Evolutionary conservation across 2,329 filamentous ascomycete genomes (phyloP).

Genomic region (Cytospora leucostoma): DNA sequence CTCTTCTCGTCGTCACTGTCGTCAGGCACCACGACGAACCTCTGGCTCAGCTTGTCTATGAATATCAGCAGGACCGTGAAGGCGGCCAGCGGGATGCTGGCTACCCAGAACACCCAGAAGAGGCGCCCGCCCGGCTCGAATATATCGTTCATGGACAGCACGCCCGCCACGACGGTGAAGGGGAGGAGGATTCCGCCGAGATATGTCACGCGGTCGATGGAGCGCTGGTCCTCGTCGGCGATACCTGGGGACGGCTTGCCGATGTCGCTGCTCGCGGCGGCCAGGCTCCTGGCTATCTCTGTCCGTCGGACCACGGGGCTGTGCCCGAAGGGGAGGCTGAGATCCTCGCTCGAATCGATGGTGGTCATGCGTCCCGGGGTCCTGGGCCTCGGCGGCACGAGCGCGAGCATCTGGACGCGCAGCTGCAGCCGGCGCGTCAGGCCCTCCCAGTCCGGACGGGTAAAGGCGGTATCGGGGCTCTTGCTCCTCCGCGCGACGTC

Average conservation of each 20-base stretch:
- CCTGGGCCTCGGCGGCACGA: constrained; percentile 21
- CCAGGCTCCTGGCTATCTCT: constrained; percentile 22
- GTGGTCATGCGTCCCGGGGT: too few relatives aligned
- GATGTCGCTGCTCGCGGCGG: constrained; percentile 1
- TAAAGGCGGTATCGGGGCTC: neutral
- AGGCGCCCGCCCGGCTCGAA: constrained; percentile 44
- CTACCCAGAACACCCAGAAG: constrained; percentile 54
- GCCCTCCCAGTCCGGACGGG: constrained; percentile 35
- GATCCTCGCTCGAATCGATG: too few relatives aligned
- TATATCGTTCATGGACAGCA: constrained; percentile 49
- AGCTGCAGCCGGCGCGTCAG: constrained; percentile 37
- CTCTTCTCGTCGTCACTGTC: too few relatives aligned
- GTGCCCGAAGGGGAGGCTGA: too few relatives aligned
- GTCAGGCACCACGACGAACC: too few relatives aligned
- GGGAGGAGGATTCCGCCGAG: constrained; percentile 52
- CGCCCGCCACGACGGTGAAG: constrained; percentile 48
- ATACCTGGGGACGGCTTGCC: neutral
- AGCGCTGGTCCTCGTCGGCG: constrained; percentile 41
- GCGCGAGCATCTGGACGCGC: constrained; percentile 32
- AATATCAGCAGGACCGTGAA: constrained; percentile 48
- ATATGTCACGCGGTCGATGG: constrained; percentile 51
- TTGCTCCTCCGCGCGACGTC: constrained; percentile 11
- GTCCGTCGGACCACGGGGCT: too few relatives aligned
- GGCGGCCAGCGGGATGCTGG: constrained; percentile 41
- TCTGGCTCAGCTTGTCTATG: constrained; percentile 49